These are phyloP conservation scores for Pyricularia pennisetigena DNA, from an alignment of 2,329 filamentous ascomycete genomes.

Conservation along the genomic window DNA sequence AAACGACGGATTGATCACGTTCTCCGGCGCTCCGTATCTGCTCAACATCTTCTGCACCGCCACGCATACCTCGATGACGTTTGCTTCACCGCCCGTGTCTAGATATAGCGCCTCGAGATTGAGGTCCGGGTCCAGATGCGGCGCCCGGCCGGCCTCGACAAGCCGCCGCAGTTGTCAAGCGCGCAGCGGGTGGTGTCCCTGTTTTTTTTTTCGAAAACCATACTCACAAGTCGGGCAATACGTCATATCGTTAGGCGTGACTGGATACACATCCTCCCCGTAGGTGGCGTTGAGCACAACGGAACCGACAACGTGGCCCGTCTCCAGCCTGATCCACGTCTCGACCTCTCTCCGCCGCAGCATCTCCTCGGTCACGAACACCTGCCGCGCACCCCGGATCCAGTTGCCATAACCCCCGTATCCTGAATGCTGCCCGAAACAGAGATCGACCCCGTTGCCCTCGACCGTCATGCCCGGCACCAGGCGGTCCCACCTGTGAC, in stretches of 20 bases:
- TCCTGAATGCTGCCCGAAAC: conserved; percentile 54
- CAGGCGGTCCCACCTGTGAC: conserved; percentile 23
- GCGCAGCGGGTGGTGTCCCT: background rate
- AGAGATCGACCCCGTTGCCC: conserved; percentile 23
- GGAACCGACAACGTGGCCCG: conserved; percentile 28
- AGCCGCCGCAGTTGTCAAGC: conserved; percentile 7
- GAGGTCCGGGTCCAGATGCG: conserved; percentile 6
- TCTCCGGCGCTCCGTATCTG: conserved; percentile 18
- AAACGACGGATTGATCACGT: conserved; percentile 29
- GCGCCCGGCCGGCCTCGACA: conserved; percentile 3
- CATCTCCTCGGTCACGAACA: conserved; percentile 23
- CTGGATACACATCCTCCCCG: conserved; percentile 34
- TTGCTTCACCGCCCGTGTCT: conserved; percentile 35
- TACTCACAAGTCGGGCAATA: conserved; percentile 2
- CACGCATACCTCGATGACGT: conserved; percentile 22
- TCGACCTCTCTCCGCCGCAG: conserved; percentile 21
- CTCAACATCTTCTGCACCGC: conserved; percentile 18
- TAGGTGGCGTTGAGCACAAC: conserved; percentile 43
- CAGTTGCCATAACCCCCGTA: conserved; percentile 62
- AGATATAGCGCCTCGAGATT: conserved; percentile 19
- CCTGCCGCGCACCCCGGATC: conserved; percentile 44
- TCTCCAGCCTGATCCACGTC: conserved; percentile 43
- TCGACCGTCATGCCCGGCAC: conserved; percentile 16
- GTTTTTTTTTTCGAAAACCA: background rate
- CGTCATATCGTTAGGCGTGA: conserved; percentile 15